Percentiles rank a stretch among this genome's conserved stretches.
These are phyloP conservation scores for Mycena pura DNA, from an alignment of 768 basidiomycete genomes.

Conservation along the genomic window DNA sequence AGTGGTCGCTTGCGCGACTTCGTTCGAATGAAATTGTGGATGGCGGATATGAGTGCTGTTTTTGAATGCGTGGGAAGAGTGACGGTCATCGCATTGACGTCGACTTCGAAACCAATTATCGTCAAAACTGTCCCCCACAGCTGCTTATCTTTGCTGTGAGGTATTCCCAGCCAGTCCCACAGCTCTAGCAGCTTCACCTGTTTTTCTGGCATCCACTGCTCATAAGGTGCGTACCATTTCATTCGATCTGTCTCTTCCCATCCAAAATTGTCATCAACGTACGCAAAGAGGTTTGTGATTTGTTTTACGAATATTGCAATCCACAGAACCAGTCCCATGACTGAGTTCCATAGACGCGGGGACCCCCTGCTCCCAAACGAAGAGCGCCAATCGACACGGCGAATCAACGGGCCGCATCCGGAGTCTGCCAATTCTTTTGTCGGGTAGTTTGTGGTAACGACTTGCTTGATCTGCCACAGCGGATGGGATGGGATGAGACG, in stretches of 20 bases:
- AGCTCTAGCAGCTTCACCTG: constrained; percentile 44
- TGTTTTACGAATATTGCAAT: constrained; percentile 32
- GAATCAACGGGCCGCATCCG: constrained; percentile 43
- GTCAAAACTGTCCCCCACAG: neutral
- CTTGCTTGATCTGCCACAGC: constrained; percentile 49
- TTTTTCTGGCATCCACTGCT: constrained; percentile 26
- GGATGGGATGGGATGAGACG: constrained; percentile 43
- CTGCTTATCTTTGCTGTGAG: neutral
- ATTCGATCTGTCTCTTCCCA: constrained; percentile 26
- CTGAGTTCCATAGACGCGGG: constrained; percentile 33
- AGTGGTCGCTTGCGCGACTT: neutral
- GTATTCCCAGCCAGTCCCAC: neutral
- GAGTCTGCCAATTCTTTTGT: no score
- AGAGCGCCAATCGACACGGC: constrained; percentile 34
- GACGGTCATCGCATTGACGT: neutral
- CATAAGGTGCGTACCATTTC: constrained; percentile 39
- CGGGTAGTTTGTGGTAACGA: no score
- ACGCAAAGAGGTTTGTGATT: constrained; percentile 34
- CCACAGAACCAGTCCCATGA: constrained; percentile 44
- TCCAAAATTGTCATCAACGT: constrained; percentile 45
- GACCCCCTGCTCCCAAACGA: constrained; percentile 34
- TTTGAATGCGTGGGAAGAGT: constrained; percentile 11
- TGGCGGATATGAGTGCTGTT: no score
- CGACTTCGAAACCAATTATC: neutral
- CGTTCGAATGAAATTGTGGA: no score